Base-by-base conservation (phyloP, 805 yeast species). In the Candida schatavii region DNA sequence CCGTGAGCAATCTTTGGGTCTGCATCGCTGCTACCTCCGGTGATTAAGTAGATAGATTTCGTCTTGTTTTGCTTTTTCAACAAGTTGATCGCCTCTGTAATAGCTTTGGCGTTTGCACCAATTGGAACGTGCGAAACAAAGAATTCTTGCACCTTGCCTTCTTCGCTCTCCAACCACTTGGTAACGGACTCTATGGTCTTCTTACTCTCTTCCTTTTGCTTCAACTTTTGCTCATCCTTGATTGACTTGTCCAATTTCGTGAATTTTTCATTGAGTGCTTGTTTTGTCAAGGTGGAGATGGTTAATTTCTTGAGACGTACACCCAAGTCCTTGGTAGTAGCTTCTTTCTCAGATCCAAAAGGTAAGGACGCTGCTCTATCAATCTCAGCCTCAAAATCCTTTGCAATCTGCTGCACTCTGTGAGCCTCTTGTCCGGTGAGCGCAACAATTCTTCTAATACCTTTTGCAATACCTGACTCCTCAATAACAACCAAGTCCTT, bases 381-480 rank as follows among this genome's bases (percentile, higher is more conserved):
- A 46, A 93, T 75, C 38, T 77, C 73, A 37, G 68, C 71, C 26
- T 75, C 81, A 58, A 83, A 91, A 44, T 84, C 91, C 22, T 61
- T 56, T 40, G 97, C 97, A 49, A 84, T 61, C 61, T 87, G 77
- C 74, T 93, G 97, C 40, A 89, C 97, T 55, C 82, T 91, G 55
- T 79, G 81, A 13, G 99, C 98, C 49, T 82, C 95, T 40, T 79
- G 72, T 37, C 98, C 98, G 14, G 97, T 86, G 40, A 93, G 96
- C 21, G 97, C 98, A 44, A 93, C 97, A 62, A 93, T 86, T 76
- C 99, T 88, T 71, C 99, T 83, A 48, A 89, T 88, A 68, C 99
- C 99, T 72, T 93, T 93, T 46, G 99, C 98, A 64, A 93, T 93
- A 68, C 99, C 98, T 49, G 88, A 80, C 69, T 93, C 99, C 73